Evolutionary conservation across 495 filamentous ascomycete genomes (phyloP).

Genomic region (Lasiosphaeriaceae sp.): DNA sequence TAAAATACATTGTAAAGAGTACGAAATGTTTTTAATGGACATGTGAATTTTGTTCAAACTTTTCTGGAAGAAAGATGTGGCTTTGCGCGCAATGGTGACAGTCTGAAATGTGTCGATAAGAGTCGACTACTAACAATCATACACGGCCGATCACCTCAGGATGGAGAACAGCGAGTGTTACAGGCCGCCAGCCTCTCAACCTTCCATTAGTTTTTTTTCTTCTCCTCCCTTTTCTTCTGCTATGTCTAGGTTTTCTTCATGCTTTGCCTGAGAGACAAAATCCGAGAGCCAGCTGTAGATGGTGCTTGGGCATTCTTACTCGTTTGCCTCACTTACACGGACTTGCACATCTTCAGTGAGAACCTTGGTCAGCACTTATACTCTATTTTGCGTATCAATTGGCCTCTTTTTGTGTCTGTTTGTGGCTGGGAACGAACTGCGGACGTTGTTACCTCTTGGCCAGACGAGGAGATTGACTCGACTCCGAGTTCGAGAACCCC

Average conservation of each 20-base stretch:
- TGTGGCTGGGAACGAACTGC: too few relatives aligned
- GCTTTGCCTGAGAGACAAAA: too few relatives aligned
- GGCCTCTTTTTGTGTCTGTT: too few relatives aligned
- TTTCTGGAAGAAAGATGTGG: background rate
- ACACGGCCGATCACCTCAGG: background rate
- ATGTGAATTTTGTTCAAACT: background rate
- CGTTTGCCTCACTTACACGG: too few relatives aligned
- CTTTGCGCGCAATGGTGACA: background rate
- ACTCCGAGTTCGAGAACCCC: too few relatives aligned
- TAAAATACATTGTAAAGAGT: background rate
- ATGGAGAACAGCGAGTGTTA: background rate
- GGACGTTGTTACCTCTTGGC: too few relatives aligned
- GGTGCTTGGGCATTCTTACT: too few relatives aligned
- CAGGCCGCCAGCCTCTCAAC: background rate
- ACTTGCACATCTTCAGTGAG: too few relatives aligned
- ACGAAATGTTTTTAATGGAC: background rate
- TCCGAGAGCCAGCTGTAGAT: too few relatives aligned
- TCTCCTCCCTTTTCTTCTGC: background rate
- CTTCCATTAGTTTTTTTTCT: background rate
- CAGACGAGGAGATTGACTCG: too few relatives aligned
- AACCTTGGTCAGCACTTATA: too few relatives aligned
- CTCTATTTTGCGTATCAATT: too few relatives aligned
- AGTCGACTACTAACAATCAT: background rate
- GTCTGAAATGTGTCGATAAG: background rate
- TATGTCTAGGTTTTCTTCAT: background rate